Evolutionary conservation across 768 basidiomycete species (phyloP), one percentile per base, ranked within the genome.

Genomic region (Termitomyces heimii): DNA sequence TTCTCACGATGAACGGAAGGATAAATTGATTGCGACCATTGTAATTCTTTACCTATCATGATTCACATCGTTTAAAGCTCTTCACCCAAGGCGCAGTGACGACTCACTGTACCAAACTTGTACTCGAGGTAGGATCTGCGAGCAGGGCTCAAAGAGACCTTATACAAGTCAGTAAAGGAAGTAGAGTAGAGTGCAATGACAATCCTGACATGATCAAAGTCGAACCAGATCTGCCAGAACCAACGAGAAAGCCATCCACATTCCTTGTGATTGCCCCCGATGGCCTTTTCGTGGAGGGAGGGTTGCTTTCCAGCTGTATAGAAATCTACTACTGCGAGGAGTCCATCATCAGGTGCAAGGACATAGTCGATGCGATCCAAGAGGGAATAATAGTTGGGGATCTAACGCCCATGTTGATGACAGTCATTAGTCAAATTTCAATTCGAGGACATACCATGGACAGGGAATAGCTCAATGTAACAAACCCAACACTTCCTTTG

Each of bases 161-260:
- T 40, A 26, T 22, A 24, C 10, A 32, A 48, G 29, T 52, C 35
- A 22, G 18, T 43, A 9, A 46, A 32, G 4, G n/a, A 52, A 54
- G 18, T 22, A 46, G 39, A 45, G 48, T n/a, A 24, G 13, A 18
- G 28, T 12, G 61, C 49, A 34, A 29, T 39, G 63, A 57, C 63
- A 60, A 65, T 73, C 48, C 63, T 34, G 59, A 70, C 77, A 62
- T 78, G 76, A 60, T 81, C 80, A 58, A 81, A 80, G 59, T 80
- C 79, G 61, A 81, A 82, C 84, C 84, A 89, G 43, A 85, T 84
- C 62, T 86, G 83, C 88, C 88, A 89, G 73, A 90, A 90, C 82
- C 84, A 83, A 4, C 86, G 76, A n/a, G 79, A 77, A 48, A 84
- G 72, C 84, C 84, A 89, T 0, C 81, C 73, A 69, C 83, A 77